A percentile compares a stretch with the other conserved stretches of the same genome.
Conservation (phyloP, 2,329 filamentous ascomycete species). For the Lasiodiplodia sp. region DNA sequence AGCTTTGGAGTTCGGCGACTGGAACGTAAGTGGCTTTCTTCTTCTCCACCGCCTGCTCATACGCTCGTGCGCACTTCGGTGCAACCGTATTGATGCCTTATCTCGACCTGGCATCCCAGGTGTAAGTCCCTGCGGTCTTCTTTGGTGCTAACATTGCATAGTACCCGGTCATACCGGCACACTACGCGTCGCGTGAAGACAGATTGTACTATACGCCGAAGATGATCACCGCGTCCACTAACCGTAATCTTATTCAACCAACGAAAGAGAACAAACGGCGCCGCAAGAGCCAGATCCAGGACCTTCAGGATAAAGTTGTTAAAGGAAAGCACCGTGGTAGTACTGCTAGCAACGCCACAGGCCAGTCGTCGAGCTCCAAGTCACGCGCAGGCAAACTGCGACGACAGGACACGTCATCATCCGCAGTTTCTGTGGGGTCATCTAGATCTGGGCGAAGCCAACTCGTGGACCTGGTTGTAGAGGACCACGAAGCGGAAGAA, state of each 20-base stretch:
- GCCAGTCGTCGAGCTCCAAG: conserved; percentile 41
- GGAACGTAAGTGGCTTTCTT: conserved; percentile 74
- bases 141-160: conserved; percentile 45
- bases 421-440: conserved; percentile 40
- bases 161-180: conserved; percentile 93
- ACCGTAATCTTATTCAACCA: conserved; percentile 62
- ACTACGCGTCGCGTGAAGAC: conserved; percentile 75
- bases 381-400: conserved; percentile 49
- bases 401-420: conserved; percentile 57
- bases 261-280: conserved; percentile 57
- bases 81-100: background rate
- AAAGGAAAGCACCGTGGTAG: conserved; percentile 55
- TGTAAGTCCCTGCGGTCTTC: background rate
- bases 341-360: conserved; percentile 44
- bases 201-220: conserved; percentile 62
- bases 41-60: background rate
- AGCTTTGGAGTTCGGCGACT: conserved; percentile 82
- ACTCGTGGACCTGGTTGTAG: conserved; percentile 71
- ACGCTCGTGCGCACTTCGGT: background rate
- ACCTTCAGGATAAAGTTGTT: conserved; percentile 50
- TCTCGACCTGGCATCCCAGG: background rate
- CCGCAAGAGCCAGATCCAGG: conserved; percentile 56
- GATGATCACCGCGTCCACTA: conserved; percentile 63
- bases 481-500: conserved; percentile 68
- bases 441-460: conserved; percentile 66